A percentile compares a stretch with the other conserved stretches of the same genome.
Conservation (phyloP, 2,329 filamentous ascomycete species). For the Colletotrichum falcatum region DNA sequence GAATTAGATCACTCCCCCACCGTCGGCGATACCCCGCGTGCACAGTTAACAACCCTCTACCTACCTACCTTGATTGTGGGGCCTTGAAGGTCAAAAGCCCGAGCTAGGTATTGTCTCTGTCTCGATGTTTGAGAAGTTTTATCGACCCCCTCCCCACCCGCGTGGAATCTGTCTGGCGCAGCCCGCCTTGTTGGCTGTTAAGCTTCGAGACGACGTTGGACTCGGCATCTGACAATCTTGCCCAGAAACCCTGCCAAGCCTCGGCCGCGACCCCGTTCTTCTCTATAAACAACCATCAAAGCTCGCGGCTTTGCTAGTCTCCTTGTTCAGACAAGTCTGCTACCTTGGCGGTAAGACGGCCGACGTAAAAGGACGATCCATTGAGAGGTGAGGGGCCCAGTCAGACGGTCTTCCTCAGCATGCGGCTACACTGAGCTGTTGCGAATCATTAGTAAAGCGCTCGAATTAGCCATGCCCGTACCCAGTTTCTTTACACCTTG, state of each 20-base stretch:
- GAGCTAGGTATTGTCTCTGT: conserved; percentile 10
- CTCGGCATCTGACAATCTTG: conserved; percentile 4
- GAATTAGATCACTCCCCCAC: conserved; percentile 36
- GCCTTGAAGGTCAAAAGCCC: neutral
- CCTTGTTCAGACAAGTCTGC: conserved; percentile 32
- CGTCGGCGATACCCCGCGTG: conserved; percentile 23
- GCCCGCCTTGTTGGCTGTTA: conserved; percentile 10
- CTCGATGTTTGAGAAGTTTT: conserved; percentile 13
- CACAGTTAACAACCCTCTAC: neutral
- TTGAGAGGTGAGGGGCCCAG: neutral
- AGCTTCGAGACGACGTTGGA: conserved; percentile 17
- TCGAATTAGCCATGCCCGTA: neutral
- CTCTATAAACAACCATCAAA: conserved; percentile 2
- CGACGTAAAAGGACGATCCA: conserved; percentile 3
- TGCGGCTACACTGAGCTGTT: neutral
- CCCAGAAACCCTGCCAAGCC: neutral
- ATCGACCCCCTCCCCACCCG: conserved; percentile 14
- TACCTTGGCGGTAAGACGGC: conserved; percentile 22
- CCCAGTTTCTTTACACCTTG: neutral
- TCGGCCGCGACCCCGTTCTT: neutral
- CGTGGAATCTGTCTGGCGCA: conserved; percentile 12
- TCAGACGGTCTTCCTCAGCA: conserved; percentile 3
- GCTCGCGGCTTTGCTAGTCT: neutral
- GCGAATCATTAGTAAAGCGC: neutral
- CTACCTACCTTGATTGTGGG: neutral